phyloP scores from a whole-genome alignment of 2,329 filamentous ascomycete species.

The Microdochium trichocladiopsis region DNA sequence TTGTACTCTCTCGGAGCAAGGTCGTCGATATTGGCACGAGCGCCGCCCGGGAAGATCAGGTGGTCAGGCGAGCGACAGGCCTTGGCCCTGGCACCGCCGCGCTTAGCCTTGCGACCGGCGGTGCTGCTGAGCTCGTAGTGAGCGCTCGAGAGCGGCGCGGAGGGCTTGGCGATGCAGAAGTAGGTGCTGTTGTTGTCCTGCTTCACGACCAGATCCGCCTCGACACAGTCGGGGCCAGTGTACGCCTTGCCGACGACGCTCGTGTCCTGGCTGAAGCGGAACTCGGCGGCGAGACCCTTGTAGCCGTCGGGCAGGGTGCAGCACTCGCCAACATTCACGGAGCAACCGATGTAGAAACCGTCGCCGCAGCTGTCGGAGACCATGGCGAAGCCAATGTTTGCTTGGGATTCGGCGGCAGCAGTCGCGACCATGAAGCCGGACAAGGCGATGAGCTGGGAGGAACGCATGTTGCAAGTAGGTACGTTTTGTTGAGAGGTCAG shows the following conservation, averaged over 20 bases:
- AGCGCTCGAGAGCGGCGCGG: background rate
- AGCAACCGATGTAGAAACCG: background rate
- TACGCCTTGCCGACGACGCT: background rate
- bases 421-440: background rate
- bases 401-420: background rate
- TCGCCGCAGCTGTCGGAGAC: background rate
- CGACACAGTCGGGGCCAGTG: background rate
- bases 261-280: background rate
- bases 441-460: background rate
- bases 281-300: background rate
- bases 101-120: background rate
- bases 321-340: background rate
- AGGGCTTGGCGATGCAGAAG: background rate
- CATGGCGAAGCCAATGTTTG: background rate
- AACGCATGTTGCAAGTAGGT: too few species aligned
- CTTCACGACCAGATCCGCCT: background rate
- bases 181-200: background rate
- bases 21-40: background rate
- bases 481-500: too few species aligned
- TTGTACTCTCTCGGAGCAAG: background rate
- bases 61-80: background rate
- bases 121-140: background rate
- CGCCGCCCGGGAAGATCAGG: background rate
- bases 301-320: background rate
- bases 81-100: background rate